phyloP scores from a whole-genome alignment of 495 filamentous ascomycete genomes.

The Lasiosphaeria miniovina region DNA sequence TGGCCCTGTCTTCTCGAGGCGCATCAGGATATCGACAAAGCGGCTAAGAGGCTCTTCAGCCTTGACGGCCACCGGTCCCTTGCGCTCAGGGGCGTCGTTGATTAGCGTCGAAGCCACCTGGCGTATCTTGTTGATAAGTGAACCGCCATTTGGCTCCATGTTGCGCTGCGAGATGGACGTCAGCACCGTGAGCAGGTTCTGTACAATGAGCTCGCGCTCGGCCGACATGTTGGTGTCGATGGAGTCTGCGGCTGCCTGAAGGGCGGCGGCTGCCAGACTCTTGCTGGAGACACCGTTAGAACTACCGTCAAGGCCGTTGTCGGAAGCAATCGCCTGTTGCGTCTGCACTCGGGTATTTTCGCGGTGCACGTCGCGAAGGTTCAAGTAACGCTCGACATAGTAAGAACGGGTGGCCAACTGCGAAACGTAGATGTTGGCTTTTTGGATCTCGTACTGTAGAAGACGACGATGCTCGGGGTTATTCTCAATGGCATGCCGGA shows the following conservation, averaged over 20 bases:
- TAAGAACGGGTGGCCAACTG: constrained; percentile 73
- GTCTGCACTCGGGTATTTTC: constrained; percentile 26
- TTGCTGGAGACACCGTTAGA: constrained; percentile 18
- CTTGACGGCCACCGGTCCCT: constrained; percentile 52
- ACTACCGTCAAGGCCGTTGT: constrained; percentile 23
- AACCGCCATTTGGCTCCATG: constrained; percentile 77
- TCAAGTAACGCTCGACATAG: constrained; percentile 79
- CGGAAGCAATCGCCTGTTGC: constrained; percentile 10
- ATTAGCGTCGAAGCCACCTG: constrained; percentile 74
- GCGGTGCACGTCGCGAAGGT: constrained; percentile 55
- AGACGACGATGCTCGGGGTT: constrained; percentile 44
- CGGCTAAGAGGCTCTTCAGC: constrained; percentile 62
- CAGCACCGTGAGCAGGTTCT: constrained; percentile 67
- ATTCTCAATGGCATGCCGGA: constrained; percentile 34
- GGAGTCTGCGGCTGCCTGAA: constrained; percentile 28
- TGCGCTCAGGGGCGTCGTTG: constrained; percentile 54
- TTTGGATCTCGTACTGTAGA: constrained; percentile 79
- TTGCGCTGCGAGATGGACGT: constrained; percentile 70
- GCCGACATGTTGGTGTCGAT: constrained; percentile 55
- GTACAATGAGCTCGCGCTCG: constrained; percentile 73
- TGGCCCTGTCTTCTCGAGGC: constrained; percentile 57
- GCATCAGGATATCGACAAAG: constrained; percentile 68
- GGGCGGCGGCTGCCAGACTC: constrained; percentile 23
- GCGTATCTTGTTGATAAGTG: constrained; percentile 69
- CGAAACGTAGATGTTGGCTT: constrained; percentile 74